A percentile compares a stretch with the other conserved stretches of the same genome.
Conservation (phyloP, 768 basidiomycete species). For the Suillus brevipes region DNA sequence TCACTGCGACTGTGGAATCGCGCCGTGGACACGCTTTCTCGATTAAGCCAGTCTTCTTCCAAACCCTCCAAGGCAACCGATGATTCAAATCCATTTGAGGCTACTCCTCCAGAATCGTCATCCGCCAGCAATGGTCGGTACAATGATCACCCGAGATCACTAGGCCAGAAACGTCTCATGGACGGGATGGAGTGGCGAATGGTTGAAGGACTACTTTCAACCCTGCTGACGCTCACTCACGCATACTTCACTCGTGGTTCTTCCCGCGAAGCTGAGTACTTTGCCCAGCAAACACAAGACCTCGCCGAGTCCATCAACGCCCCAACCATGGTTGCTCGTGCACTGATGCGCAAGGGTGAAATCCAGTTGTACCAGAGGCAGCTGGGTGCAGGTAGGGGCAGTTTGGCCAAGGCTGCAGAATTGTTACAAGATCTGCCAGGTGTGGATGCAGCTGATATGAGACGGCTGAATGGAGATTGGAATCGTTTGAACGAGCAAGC, state of each 20-base stretch:
- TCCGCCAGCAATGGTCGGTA: slow-evolving; percentile 42
- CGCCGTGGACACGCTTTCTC: slow-evolving; percentile 65
- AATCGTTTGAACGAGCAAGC: slow-evolving; percentile 34
- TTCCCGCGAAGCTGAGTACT: slow-evolving; percentile 82
- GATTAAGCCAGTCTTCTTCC: slow-evolving; percentile 47
- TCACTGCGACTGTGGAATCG: slow-evolving; percentile 80
- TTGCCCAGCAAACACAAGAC: slow-evolving; percentile 73
- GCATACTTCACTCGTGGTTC: slow-evolving; percentile 76
- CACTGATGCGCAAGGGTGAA: slow-evolving; percentile 67
- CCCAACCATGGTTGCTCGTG: slow-evolving; percentile 62
- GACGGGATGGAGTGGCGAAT: slow-evolving; percentile 75
- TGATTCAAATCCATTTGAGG: slow-evolving; percentile 57
- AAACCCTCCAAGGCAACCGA: slow-evolving; percentile 30
- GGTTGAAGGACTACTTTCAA: slow-evolving; percentile 66
- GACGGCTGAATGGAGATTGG: slow-evolving; percentile 57
- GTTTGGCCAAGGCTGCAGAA: slow-evolving; percentile 50
- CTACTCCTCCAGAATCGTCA: slow-evolving; percentile 25
- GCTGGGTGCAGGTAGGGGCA: slow-evolving; percentile 55
- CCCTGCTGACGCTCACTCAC: slow-evolving; percentile 63
- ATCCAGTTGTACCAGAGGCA: slow-evolving; percentile 65
- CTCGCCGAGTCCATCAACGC: slow-evolving; percentile 70
- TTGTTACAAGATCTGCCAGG: slow-evolving; percentile 49
- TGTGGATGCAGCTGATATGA: slow-evolving; percentile 58
- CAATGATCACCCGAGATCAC: slow-evolving; percentile 25
- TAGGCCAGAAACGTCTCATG: slow-evolving; percentile 30